Evolutionary conservation across 2,329 filamentous ascomycete species (phyloP).

Genomic region (Monosporascus sp.): DNA sequence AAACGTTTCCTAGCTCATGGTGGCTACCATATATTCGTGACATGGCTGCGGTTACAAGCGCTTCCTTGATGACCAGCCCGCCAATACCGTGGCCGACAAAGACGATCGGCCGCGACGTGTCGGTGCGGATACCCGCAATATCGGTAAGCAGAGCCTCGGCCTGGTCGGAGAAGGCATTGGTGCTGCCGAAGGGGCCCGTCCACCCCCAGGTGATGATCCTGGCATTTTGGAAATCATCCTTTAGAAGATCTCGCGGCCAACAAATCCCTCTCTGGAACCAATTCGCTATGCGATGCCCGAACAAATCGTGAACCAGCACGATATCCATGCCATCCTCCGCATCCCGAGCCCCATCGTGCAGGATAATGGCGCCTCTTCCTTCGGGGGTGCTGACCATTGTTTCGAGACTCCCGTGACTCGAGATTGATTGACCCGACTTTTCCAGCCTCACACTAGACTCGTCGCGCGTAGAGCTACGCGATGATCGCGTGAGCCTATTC

Average conservation of each 20-base stretch:
- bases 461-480: conserved; percentile 19
- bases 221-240: conserved; percentile 18
- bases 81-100: conserved; percentile 25
- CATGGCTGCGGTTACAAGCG: conserved; percentile 23
- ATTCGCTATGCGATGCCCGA: conserved; percentile 18
- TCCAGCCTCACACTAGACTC: conserved; percentile 17
- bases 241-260: conserved; percentile 25
- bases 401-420: conserved; percentile 22
- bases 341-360: conserved; percentile 16
- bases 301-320: conserved; percentile 25
- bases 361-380: conserved; percentile 19
- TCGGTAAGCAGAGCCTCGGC: conserved; percentile 22
- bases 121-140: conserved; percentile 17
- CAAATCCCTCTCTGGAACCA: conserved; percentile 23
- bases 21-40: conserved; percentile 26
- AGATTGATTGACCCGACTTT: conserved; percentile 21
- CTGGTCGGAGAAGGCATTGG: conserved; percentile 21
- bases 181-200: conserved; percentile 12
- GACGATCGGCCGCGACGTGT: conserved; percentile 23
- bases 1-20: conserved; percentile 24
- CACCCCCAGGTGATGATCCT: conserved; percentile 26
- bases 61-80: conserved; percentile 25
- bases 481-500: conserved; percentile 22
- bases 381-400: conserved; percentile 17
- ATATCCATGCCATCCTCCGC: conserved; percentile 23